These are phyloP conservation scores for Alliaria petiolata DNA, from an alignment of 345 rosid genomes.

Conservation along the genomic window DNA sequence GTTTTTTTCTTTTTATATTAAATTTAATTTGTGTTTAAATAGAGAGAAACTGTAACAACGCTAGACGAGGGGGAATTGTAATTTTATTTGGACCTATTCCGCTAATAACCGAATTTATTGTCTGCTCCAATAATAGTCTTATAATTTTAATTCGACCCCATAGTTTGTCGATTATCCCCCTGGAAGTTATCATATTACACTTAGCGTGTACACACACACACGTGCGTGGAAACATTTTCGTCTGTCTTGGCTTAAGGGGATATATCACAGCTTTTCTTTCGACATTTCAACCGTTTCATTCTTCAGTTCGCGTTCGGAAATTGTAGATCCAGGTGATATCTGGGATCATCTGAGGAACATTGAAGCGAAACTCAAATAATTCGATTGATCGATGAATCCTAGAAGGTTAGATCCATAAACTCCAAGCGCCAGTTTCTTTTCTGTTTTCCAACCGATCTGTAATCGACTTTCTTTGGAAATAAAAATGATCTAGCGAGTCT, in stretches of 20 bases:
- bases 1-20: too few species aligned
- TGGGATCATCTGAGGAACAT: not conserved
- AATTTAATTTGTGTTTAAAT: too few species aligned
- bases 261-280: not conserved
- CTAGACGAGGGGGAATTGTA: too few species aligned
- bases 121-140: not conserved
- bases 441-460: not conserved
- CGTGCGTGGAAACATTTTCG: not conserved
- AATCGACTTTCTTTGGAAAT: not conserved
- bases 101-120: not conserved
- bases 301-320: conserved; percentile 1
- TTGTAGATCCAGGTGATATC: conserved; percentile 19
- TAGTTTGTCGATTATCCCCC: not conserved
- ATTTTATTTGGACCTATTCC: conserved; percentile 10
- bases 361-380: not conserved
- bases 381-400: conserved; percentile 47
- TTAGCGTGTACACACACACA: not conserved
- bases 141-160: not conserved
- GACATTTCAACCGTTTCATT: conserved; percentile 13
- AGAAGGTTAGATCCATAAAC: conserved; percentile 44
- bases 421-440: not conserved
- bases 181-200: not conserved
- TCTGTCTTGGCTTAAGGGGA: conserved; percentile 3
- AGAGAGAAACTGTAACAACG: too few species aligned
- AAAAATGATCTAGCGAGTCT: not conserved